Conservation (phyloP, 805 yeast genomes). For the Cyberlindnera mississippiensis region DNA sequence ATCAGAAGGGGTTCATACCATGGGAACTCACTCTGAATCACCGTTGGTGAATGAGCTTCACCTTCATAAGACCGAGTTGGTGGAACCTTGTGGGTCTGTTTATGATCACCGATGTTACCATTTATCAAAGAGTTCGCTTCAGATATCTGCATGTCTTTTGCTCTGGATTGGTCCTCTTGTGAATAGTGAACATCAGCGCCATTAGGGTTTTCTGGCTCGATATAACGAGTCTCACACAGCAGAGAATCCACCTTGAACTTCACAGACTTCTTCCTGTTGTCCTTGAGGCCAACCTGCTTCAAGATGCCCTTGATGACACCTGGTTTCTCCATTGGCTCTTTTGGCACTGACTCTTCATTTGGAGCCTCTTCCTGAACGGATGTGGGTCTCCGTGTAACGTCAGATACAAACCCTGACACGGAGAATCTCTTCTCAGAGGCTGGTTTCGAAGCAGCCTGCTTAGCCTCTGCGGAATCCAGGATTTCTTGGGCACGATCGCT, state of each 20-base stretch:
- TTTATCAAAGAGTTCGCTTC: conserved; percentile 4
- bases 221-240: not conserved
- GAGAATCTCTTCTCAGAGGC: not conserved
- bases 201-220: not conserved
- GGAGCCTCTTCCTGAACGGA: not conserved
- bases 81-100: no score
- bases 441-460: not conserved
- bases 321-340: not conserved
- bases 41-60: no score
- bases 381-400: not conserved
- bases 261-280: conserved; percentile 5
- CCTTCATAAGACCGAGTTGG: no score
- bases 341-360: not conserved
- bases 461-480: conserved; percentile 1
- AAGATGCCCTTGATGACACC: not conserved
- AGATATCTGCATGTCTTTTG: conserved; percentile 1
- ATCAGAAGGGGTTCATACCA: conserved; percentile 4
- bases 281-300: not conserved
- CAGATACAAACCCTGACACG: not conserved
- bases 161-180: conserved; percentile 2
- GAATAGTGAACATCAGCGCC: not conserved
- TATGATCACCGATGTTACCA: no score
- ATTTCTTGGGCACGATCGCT: not conserved
- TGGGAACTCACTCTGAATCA: not conserved
- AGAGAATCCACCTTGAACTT: conserved; percentile 1